Evolutionary conservation across 2,329 filamentous ascomycete species (phyloP).

Genomic region (Ophiostoma tasmaniense): DNA sequence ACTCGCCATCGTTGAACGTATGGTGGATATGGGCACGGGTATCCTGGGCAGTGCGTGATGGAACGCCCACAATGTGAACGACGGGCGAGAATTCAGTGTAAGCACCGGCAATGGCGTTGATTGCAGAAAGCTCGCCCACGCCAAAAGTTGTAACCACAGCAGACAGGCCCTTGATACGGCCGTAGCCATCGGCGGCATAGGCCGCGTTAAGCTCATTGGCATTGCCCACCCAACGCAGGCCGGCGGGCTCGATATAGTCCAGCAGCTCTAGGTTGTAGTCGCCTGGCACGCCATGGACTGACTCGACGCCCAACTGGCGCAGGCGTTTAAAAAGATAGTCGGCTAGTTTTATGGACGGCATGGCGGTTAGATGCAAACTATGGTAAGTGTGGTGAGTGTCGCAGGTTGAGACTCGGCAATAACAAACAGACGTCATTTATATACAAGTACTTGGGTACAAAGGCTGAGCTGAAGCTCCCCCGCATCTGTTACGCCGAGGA

Average conservation of each 20-base stretch:
- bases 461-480: background rate
- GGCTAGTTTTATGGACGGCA: conserved; percentile 41
- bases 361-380: background rate
- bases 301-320: conserved; percentile 38
- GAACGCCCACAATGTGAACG: conserved; percentile 40
- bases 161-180: conserved; percentile 47
- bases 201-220: conserved; percentile 49
- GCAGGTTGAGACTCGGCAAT: background rate
- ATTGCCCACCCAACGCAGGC: conserved; percentile 42
- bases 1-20: conserved; percentile 50
- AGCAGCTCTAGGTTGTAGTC: conserved; percentile 47
- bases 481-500: conserved; percentile 3
- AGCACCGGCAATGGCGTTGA: conserved; percentile 49
- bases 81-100: conserved; percentile 49
- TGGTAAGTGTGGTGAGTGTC: background rate
- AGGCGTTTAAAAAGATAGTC: conserved; percentile 45
- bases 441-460: background rate
- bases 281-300: conserved; percentile 44
- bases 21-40: conserved; percentile 34
- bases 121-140: conserved; percentile 45
- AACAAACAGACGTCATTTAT: background rate
- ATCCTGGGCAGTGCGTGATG: conserved; percentile 23
- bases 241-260: conserved; percentile 39
- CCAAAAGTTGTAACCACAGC: conserved; percentile 53
- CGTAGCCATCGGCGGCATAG: conserved; percentile 55